Conservation (phyloP, 164 flowering plant species). For the Liquidambar formosana region DNA sequence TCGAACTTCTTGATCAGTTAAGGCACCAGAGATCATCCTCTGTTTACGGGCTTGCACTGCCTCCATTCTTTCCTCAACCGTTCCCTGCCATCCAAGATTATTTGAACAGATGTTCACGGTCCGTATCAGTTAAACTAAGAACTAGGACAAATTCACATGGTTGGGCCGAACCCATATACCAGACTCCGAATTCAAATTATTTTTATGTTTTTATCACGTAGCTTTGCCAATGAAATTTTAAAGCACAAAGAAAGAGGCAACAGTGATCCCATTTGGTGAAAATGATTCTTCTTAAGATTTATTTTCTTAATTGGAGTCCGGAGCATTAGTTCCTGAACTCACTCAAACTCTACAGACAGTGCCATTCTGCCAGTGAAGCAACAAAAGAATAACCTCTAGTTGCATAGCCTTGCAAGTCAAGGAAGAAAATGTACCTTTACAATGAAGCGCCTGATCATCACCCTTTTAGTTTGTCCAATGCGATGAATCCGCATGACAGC, state of each 20-base stretch:
- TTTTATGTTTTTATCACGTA: neutral
- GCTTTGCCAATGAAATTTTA: neutral
- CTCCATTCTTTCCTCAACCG: constrained; percentile 97
- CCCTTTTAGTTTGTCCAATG: constrained; percentile 88
- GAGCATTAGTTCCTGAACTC: neutral
- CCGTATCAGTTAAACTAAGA: neutral
- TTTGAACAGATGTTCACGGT: neutral
- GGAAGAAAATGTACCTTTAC: constrained; percentile 61
- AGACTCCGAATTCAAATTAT: neutral
- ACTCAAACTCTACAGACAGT: no score
- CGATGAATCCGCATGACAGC: constrained; percentile 99
- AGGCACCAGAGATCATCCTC: constrained; percentile 89
- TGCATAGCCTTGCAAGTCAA: neutral
- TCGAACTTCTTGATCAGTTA: constrained; percentile 96
- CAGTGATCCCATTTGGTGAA: no score
- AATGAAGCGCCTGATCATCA: constrained; percentile 81
- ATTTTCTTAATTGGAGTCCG: neutral
- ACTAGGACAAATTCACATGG: neutral
- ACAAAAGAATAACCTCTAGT: neutral
- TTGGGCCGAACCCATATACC: neutral
- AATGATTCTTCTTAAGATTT: neutral
- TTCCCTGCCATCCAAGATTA: constrained; percentile 56
- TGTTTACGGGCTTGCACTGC: constrained; percentile 98
- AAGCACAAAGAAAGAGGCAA: neutral
- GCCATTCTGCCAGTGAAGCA: neutral